Conservation (phyloP, 1,284 basidiomycete genomes). For the Tilletia horrida region DNA sequence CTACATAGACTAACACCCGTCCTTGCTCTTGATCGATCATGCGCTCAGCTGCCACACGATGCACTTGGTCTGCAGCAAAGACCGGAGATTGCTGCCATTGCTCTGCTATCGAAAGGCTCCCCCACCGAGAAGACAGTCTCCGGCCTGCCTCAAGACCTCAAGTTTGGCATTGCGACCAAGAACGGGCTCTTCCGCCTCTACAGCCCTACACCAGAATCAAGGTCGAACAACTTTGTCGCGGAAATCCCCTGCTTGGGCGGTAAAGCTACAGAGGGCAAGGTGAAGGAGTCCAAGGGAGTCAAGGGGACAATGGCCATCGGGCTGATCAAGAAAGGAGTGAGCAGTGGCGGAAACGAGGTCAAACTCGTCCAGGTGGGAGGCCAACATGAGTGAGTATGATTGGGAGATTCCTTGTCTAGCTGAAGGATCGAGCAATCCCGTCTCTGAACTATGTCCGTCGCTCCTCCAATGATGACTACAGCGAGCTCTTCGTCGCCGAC, state of each 20-base stretch:
- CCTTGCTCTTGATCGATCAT: neutral
- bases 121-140: neutral
- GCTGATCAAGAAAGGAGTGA: slow-evolving; percentile 24
- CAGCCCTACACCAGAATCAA: slow-evolving; percentile 24
- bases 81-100: slow-evolving; percentile 36
- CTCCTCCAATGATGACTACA: neutral
- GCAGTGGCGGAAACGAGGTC: slow-evolving; percentile 27
- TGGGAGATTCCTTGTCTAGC: neutral
- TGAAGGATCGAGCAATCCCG: neutral
- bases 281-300: slow-evolving; percentile 5
- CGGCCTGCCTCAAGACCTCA: slow-evolving; percentile 5
- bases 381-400: no score
- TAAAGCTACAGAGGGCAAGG: neutral
- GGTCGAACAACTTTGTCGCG: slow-evolving; percentile 28
- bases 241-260: slow-evolving; percentile 5
- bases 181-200: slow-evolving; percentile 37
- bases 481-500: slow-evolving; percentile 38
- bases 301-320: slow-evolving; percentile 11
- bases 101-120: slow-evolving; percentile 23
- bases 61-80: slow-evolving; percentile 35
- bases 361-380: slow-evolving; percentile 24
- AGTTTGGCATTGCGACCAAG: slow-evolving; percentile 35
- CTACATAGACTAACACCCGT: neutral
- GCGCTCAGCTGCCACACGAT: slow-evolving; percentile 37
- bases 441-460: neutral